These are phyloP conservation scores for Penicillium longicatenatum DNA, from an alignment of 495 filamentous ascomycete species.

Conservation along the genomic window DNA sequence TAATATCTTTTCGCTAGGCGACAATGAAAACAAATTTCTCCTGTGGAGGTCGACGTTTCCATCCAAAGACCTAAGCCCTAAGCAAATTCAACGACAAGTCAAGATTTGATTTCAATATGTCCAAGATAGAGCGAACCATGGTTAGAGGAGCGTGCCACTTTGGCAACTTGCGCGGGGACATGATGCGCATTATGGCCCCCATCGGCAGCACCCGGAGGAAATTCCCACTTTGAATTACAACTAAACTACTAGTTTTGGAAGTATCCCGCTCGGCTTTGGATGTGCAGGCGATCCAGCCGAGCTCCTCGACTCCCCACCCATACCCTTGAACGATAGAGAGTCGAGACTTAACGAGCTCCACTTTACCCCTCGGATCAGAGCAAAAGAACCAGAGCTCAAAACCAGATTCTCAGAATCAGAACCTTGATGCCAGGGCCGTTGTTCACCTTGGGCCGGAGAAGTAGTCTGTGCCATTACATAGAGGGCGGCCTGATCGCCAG, in stretches of 20 bases:
- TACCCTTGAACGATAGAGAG: constrained; percentile 3
- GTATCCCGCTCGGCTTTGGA: constrained; percentile 4
- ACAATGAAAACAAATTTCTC: not conserved
- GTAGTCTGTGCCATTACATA: not conserved
- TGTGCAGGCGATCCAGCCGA: constrained; percentile 7
- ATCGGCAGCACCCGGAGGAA: constrained; percentile 20
- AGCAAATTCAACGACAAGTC: too few relatives aligned
- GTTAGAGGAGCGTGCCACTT: constrained; percentile 7
- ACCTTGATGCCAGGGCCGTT: not conserved
- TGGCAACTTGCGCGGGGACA: constrained; percentile 9
- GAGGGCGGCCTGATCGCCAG: constrained; percentile 2
- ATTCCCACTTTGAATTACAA: constrained; percentile 11
- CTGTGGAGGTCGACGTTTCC: too few relatives aligned
- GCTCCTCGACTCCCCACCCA: constrained; percentile 2
- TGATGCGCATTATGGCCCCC: constrained; percentile 12
- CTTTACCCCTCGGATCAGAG: constrained; percentile 9
- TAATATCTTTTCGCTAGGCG: too few relatives aligned
- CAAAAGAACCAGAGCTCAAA: too few relatives aligned
- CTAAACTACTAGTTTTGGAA: too few relatives aligned
- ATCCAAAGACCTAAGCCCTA: too few relatives aligned
- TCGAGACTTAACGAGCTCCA: constrained; percentile 7
- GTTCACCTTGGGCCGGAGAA: not conserved
- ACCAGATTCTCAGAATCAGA: not conserved
- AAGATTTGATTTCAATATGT: constrained; percentile 1
- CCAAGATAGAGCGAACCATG: constrained; percentile 23